phyloP scores from a whole-genome alignment of 2,329 filamentous ascomycete genomes.

The Colletotrichum sp. region DNA sequence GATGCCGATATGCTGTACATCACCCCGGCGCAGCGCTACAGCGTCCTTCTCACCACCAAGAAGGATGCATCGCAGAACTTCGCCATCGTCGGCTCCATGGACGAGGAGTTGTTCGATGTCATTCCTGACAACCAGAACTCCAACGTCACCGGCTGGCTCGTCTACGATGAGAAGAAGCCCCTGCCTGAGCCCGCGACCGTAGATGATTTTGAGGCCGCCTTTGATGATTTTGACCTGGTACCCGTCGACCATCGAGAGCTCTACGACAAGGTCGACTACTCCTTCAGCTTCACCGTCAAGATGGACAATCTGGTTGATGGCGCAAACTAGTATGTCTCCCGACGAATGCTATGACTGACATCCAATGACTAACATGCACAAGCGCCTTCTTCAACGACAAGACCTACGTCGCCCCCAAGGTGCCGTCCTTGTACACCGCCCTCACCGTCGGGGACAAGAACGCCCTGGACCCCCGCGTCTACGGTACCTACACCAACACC shows the following conservation, averaged over 20 bases:
- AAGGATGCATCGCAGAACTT: conserved; percentile 49
- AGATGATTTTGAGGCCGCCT: conserved; percentile 51
- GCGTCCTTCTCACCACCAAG: conserved; percentile 51
- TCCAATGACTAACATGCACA: not conserved
- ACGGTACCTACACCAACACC: conserved; percentile 54
- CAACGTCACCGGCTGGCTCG: conserved; percentile 39
- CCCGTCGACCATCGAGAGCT: conserved; percentile 57
- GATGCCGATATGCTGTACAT: conserved; percentile 50
- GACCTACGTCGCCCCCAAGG: conserved; percentile 67
- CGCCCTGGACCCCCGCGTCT: conserved; percentile 51
- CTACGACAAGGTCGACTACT: conserved; percentile 51
- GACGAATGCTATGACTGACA: not conserved
- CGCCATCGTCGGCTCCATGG: conserved; percentile 49
- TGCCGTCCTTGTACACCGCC: conserved; percentile 71
- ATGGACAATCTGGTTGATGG: conserved; percentile 74
- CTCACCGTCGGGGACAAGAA: conserved; percentile 53
- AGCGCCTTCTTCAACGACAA: conserved; percentile 65
- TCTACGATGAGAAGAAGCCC: conserved; percentile 31
- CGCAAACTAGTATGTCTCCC: conserved; percentile 50
- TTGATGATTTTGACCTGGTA: conserved; percentile 58
- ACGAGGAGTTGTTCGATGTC: conserved; percentile 39
- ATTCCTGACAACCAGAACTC: conserved; percentile 57
- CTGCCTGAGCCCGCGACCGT: conserved; percentile 37
- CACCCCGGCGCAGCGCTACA: conserved; percentile 52
- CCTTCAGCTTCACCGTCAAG: conserved; percentile 50